These are phyloP conservation scores for Themeda triandra DNA, from an alignment of 176 grass and related monocot species.

Conservation along the genomic window DNA sequence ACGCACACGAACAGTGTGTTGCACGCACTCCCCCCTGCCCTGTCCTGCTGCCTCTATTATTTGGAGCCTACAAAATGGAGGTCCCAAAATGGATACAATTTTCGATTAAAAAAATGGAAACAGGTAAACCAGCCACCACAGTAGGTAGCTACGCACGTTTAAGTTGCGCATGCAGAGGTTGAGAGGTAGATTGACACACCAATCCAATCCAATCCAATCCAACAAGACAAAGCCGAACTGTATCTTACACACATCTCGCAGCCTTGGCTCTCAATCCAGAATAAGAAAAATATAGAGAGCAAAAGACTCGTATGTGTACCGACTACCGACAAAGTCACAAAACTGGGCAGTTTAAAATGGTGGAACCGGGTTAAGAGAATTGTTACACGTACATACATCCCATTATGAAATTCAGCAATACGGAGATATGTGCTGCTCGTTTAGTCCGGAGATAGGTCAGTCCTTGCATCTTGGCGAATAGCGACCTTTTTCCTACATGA, in stretches of 20 bases:
- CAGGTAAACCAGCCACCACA: neutral
- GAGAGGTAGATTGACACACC: neutral
- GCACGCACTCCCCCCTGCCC: neutral
- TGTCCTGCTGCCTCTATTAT: neutral
- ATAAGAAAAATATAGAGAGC: too few relatives aligned
- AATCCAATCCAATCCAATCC: neutral
- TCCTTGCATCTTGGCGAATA: too few relatives aligned
- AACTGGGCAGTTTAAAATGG: too few relatives aligned
- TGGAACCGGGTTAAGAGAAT: too few relatives aligned
- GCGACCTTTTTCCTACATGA: neutral
- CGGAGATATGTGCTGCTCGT: too few relatives aligned
- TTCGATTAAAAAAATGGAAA: neutral
- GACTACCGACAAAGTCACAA: too few relatives aligned
- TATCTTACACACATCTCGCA: neutral
- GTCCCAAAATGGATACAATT: too few relatives aligned
- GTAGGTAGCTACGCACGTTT: constrained; percentile 22
- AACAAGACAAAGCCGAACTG: neutral
- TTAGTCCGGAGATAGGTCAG: too few relatives aligned
- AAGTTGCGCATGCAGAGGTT: neutral
- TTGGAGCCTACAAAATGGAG: too few relatives aligned
- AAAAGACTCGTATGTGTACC: neutral
- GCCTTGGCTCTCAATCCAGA: too few relatives aligned
- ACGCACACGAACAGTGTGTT: neutral
- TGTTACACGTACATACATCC: too few relatives aligned
- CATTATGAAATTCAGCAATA: too few relatives aligned